Evolutionary conservation across 352 stramenopile genomes (phyloP).

Genomic region (Phytophthora europaea): DNA sequence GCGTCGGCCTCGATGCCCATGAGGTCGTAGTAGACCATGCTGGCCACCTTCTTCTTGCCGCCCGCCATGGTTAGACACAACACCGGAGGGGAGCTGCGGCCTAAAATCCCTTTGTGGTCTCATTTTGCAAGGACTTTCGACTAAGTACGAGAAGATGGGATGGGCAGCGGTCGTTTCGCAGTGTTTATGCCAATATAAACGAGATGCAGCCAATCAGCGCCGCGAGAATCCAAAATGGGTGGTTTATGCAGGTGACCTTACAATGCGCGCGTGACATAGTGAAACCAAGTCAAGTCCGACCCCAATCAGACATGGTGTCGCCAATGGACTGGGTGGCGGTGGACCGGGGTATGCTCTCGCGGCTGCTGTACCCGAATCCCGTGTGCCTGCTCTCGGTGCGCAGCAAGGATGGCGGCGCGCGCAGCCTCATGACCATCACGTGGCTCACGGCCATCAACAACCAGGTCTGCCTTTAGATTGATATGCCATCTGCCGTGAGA

Average conservation of each 20-base stretch:
- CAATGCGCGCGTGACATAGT: conserved; percentile 25
- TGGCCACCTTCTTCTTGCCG: conserved; percentile 74
- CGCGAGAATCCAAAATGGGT: conserved; percentile 21
- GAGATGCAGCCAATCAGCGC: conserved; percentile 11
- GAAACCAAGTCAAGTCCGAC: conserved; percentile 22
- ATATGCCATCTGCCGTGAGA: conserved; percentile 5
- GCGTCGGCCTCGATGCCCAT: conserved; percentile 81
- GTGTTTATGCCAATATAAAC: conserved; percentile 9
- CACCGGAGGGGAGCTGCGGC: neutral
- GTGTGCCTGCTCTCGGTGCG: conserved; percentile 76
- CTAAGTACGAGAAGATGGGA: conserved; percentile 39
- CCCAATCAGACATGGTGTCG: conserved; percentile 12
- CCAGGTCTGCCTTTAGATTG: conserved; percentile 44
- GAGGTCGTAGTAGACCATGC: conserved; percentile 85
- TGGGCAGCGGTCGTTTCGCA: conserved; percentile 22
- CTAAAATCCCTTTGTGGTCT: conserved; percentile 7
- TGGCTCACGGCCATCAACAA: conserved; percentile 92
- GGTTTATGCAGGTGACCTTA: conserved; percentile 20
- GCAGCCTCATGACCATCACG: conserved; percentile 87
- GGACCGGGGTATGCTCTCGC: conserved; percentile 78
- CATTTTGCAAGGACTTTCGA: conserved; percentile 17
- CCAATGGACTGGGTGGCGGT: conserved; percentile 59
- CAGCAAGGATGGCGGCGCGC: conserved; percentile 26
- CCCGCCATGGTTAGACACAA: conserved; percentile 29
- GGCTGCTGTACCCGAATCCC: conserved; percentile 85